phyloP scores from a whole-genome alignment of 768 basidiomycete species.

The Trametes cinnabarina region DNA sequence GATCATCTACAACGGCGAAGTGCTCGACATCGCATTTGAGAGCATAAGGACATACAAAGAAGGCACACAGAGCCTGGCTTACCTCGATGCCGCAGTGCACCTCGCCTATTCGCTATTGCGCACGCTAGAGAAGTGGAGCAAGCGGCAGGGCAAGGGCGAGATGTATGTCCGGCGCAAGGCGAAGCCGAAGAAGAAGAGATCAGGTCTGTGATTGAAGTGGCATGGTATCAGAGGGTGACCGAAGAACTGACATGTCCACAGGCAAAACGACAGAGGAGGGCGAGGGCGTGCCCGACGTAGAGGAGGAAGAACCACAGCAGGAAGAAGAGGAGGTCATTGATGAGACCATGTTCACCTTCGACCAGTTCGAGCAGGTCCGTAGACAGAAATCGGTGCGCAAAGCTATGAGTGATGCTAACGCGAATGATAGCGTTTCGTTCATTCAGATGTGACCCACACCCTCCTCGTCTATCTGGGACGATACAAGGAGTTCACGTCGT shows the following conservation, averaged over 20 bases:
- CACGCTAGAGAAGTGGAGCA: constrained; percentile 88
- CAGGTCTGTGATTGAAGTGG: constrained; percentile 29
- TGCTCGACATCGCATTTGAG: constrained; percentile 83
- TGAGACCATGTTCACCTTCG: constrained; percentile 91
- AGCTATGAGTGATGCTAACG: too few relatives aligned
- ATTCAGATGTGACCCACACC: constrained; percentile 81
- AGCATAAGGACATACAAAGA: constrained; percentile 76
- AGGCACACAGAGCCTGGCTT: constrained; percentile 74
- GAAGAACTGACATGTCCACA: constrained; percentile 17
- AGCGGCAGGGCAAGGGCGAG: constrained; percentile 57
- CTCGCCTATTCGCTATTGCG: constrained; percentile 82
- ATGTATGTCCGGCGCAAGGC: constrained; percentile 72
- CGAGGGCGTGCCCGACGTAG: constrained; percentile 66
- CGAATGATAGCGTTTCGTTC: constrained; percentile 79
- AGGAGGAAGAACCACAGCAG: constrained; percentile 62
- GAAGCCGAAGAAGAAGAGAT: constrained; percentile 41
- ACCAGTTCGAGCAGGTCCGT: constrained; percentile 83
- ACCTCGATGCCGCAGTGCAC: constrained; percentile 83
- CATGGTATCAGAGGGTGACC: too few relatives aligned
- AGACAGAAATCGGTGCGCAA: too few relatives aligned
- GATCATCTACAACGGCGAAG: constrained; percentile 92
- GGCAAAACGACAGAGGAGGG: constrained; percentile 46
- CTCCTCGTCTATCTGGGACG: constrained; percentile 78
- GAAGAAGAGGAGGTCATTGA: constrained; percentile 61
- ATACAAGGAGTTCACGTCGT: constrained; percentile 75